Percentiles rank a stretch among this genome's conserved stretches.
Conservation (phyloP, 345 rosid species). For the Rhodamnia rubescens region DNA sequence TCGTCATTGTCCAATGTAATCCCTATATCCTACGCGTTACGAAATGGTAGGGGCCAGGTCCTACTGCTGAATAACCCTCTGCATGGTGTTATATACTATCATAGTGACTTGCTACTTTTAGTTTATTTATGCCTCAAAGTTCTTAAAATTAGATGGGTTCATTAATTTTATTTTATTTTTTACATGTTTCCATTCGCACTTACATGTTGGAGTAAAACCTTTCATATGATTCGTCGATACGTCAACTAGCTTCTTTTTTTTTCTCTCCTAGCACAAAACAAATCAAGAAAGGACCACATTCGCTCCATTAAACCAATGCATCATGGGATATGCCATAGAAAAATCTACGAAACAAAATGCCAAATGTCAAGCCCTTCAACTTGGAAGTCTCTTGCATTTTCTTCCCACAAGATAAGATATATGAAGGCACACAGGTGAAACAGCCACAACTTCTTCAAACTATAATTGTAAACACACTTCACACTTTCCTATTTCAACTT, state of each 20-base stretch:
- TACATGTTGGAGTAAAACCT: background rate
- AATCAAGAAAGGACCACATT: background rate
- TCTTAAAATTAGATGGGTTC: background rate
- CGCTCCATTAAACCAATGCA: background rate
- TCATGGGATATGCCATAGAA: background rate
- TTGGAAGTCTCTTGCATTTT: background rate
- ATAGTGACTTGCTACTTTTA: background rate
- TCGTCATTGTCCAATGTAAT: too few relatives aligned
- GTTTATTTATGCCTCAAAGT: background rate
- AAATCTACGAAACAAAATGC: background rate
- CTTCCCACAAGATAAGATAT: background rate
- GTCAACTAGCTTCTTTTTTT: background rate
- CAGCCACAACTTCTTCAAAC: background rate
- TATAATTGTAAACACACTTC: background rate
- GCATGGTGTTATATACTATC: background rate
- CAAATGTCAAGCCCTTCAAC: background rate
- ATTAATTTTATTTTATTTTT: background rate
- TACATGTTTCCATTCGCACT: background rate
- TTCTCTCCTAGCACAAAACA: background rate
- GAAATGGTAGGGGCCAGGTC: too few relatives aligned
- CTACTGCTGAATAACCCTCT: background rate
- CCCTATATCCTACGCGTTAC: too few relatives aligned
- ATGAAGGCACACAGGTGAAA: background rate
- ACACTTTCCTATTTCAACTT: background rate
- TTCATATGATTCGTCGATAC: background rate